phyloP scores from a whole-genome alignment of 1,139 yeast genomes.

The Diutina pseudorugosa region DNA sequence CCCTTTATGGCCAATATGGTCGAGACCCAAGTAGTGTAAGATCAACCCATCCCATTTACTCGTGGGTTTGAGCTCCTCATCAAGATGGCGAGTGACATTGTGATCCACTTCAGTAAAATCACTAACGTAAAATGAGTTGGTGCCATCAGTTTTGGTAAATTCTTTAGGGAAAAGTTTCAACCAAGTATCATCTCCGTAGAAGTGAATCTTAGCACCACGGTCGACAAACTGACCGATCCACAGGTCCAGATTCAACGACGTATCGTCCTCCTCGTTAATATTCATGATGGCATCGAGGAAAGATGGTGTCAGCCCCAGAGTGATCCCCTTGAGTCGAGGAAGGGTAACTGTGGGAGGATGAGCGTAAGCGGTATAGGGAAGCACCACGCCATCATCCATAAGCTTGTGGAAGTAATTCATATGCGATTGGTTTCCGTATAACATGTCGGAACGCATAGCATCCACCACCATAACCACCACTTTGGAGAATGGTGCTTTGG shows the following conservation, averaged over 20 bases:
- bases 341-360: slow-evolving; percentile 81
- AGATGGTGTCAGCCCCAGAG: slow-evolving; percentile 73
- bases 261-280: slow-evolving; percentile 77
- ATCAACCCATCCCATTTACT: slow-evolving; percentile 73
- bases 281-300: slow-evolving; percentile 82
- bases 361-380: slow-evolving; percentile 85
- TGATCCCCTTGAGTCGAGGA: slow-evolving; percentile 68
- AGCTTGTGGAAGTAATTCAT: slow-evolving; percentile 59
- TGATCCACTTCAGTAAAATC: slow-evolving; percentile 90
- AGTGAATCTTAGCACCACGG: slow-evolving; percentile 35
- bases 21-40: slow-evolving; percentile 84
- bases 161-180: slow-evolving; percentile 65
- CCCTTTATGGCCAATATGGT: slow-evolving; percentile 95
- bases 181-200: slow-evolving; percentile 99
- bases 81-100: slow-evolving; percentile 84
- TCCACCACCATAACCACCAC: slow-evolving; percentile 80
- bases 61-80: slow-evolving; percentile 28
- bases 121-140: slow-evolving; percentile 86
- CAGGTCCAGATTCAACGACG: slow-evolving; percentile 48
- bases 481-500: slow-evolving; percentile 46
- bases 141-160: slow-evolving; percentile 67
- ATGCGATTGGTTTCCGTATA: slow-evolving; percentile 40
- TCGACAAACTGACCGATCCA: slow-evolving; percentile 68
- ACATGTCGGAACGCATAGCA: slow-evolving; percentile 83
- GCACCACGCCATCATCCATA: slow-evolving; percentile 54